Conservation (phyloP, 306 rosid genomes). For the Sindora glabra region DNA sequence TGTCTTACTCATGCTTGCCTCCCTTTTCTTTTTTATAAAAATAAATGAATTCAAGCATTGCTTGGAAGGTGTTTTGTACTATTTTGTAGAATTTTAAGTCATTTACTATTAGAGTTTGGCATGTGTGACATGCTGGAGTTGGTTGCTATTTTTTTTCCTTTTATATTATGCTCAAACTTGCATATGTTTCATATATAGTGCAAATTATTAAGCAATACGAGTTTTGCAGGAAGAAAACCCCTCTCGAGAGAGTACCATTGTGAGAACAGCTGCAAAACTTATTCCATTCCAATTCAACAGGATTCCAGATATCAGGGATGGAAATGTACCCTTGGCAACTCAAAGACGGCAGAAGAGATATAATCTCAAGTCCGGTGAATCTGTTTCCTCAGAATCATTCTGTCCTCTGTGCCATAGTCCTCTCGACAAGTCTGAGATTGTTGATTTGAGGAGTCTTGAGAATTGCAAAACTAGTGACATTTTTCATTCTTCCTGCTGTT, state of each 20-base stretch:
- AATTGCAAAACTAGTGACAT: conserved; percentile 18
- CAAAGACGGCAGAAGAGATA: conserved; percentile 84
- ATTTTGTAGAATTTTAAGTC: not conserved
- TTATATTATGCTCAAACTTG: not conserved
- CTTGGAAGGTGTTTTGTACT: not conserved
- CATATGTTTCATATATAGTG: not conserved
- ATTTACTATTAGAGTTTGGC: not conserved
- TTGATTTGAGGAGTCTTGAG: conserved; percentile 26
- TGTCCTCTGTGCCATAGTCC: conserved; percentile 79
- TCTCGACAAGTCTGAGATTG: conserved; percentile 58
- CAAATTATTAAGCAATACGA: not conserved
- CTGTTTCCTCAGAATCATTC: conserved; percentile 70
- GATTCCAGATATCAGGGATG: conserved; percentile 64
- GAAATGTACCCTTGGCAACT: conserved; percentile 63
- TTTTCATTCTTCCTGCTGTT: conserved; percentile 52
- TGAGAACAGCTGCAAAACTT: conserved; percentile 93
- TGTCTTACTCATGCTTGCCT: not conserved
- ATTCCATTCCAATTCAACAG: conserved; percentile 84
- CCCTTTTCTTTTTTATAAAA: too few species aligned
- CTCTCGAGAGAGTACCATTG: conserved; percentile 85
- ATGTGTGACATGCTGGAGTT: conserved; percentile 11
- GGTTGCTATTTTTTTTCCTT: not conserved
- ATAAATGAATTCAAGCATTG: not conserved
- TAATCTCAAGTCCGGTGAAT: conserved; percentile 58
- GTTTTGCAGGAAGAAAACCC: conserved; percentile 77